phyloP scores from a whole-genome alignment of 2,329 filamentous ascomycete genomes.

The Verticillium alfalfae region DNA sequence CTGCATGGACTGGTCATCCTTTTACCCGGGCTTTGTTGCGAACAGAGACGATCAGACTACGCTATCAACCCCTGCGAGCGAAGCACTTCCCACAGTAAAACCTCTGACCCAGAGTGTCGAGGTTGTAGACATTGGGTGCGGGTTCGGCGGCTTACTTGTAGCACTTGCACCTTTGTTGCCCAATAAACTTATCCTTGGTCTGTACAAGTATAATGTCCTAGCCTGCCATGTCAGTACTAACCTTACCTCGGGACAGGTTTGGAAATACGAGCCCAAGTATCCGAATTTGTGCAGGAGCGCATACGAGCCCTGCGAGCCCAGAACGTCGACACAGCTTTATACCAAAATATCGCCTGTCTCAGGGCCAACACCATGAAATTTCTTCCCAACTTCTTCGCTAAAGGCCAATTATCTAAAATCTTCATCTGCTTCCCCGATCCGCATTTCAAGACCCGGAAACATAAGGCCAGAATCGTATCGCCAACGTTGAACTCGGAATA shows the following conservation, averaged over 20 bases:
- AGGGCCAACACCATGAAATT: constrained; percentile 99
- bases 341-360: constrained; percentile 84
- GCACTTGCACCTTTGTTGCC: constrained; percentile 79
- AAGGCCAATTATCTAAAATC: constrained; percentile 76
- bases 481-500: constrained; percentile 88
- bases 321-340: constrained; percentile 46
- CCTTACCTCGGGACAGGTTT: constrained; percentile 51
- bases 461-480: constrained; percentile 93
- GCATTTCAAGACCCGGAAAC: constrained; percentile 95
- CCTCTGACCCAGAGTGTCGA: constrained; percentile 67
- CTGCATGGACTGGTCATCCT: constrained; percentile 84
- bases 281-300: constrained; percentile 84
- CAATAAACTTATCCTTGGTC: constrained; percentile 76
- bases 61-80: constrained; percentile 11
- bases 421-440: constrained; percentile 99
- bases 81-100: constrained; percentile 17
- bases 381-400: constrained; percentile 92
- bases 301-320: constrained; percentile 75
- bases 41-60: constrained; percentile 13
- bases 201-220: neutral
- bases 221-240: constrained; percentile 8
- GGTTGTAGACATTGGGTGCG: constrained; percentile 94
- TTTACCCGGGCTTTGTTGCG: constrained; percentile 70
- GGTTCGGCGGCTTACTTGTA: constrained; percentile 86
- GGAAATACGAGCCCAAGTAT: constrained; percentile 87